Conservation (phyloP, 495 filamentous ascomycete species). For the Penicillium crystallinum region DNA sequence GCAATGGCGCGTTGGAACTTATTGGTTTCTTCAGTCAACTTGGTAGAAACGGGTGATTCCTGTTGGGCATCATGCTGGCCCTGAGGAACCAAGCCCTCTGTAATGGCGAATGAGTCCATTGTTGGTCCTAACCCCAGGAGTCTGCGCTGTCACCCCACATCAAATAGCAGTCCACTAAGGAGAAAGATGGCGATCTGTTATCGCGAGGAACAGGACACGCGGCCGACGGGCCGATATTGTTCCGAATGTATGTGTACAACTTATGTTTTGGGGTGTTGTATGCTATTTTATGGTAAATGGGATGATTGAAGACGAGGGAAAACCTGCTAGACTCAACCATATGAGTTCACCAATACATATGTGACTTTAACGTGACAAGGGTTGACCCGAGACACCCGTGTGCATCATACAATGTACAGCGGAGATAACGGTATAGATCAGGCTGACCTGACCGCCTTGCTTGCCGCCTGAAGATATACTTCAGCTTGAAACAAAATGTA, state of each 20-base stretch:
- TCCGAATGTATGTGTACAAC: conserved; percentile 14
- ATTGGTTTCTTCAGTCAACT: conserved; percentile 59
- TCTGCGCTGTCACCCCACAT: conserved; percentile 27
- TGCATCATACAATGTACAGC: neutral
- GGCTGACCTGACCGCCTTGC: neutral
- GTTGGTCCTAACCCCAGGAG: conserved; percentile 11
- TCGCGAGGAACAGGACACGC: conserved; percentile 27
- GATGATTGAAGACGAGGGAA: neutral
- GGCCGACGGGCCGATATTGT: conserved; percentile 26
- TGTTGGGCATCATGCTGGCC: conserved; percentile 28
- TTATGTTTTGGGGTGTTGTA: neutral
- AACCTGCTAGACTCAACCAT: neutral
- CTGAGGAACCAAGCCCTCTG: conserved; percentile 37
- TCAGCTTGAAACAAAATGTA: neutral
- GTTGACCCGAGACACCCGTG: conserved; percentile 10
- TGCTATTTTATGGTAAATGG: neutral
- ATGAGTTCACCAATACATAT: neutral
- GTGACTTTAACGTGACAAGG: conserved; percentile 5
- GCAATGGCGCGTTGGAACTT: conserved; percentile 95
- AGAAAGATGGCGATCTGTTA: conserved; percentile 12
- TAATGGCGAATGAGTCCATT: conserved; percentile 46
- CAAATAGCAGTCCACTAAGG: conserved; percentile 16
- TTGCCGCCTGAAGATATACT: neutral
- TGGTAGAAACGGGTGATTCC: conserved; percentile 16
- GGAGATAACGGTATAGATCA: neutral